Evolutionary conservation across 2,329 filamentous ascomycete species (phyloP).

Genomic region (Botrytis byssoidea): DNA sequence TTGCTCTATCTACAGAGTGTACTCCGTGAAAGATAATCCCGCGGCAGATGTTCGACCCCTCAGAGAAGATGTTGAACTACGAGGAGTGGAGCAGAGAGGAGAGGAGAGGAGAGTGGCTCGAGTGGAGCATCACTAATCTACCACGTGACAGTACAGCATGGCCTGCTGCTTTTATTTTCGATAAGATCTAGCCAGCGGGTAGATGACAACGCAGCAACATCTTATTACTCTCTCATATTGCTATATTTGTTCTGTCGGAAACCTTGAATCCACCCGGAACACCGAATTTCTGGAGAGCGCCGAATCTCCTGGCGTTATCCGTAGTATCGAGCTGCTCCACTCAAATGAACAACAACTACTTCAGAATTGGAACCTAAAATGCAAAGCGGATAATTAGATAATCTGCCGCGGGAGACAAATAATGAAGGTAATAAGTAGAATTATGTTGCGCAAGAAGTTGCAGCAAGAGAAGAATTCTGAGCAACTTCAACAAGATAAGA

Average conservation of each 20-base stretch:
- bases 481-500: neutral
- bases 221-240: neutral
- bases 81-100: neutral
- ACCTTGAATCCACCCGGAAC: neutral
- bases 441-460: neutral
- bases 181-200: neutral
- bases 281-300: neutral
- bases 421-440: neutral
- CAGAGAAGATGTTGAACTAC: neutral
- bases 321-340: neutral
- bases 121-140: neutral
- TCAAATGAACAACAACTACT: neutral
- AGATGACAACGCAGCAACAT: neutral
- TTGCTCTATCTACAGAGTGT: neutral
- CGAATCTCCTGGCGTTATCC: neutral
- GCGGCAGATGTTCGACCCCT: neutral
- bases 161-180: neutral
- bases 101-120: neutral
- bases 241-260: neutral
- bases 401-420: neutral
- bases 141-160: neutral
- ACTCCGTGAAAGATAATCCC: neutral
- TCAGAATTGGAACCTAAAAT: neutral
- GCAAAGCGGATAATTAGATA: neutral
- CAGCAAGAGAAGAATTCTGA: neutral